Evolutionary conservation across 345 rosid genomes (phyloP).

Genomic region (Punica granatum): DNA sequence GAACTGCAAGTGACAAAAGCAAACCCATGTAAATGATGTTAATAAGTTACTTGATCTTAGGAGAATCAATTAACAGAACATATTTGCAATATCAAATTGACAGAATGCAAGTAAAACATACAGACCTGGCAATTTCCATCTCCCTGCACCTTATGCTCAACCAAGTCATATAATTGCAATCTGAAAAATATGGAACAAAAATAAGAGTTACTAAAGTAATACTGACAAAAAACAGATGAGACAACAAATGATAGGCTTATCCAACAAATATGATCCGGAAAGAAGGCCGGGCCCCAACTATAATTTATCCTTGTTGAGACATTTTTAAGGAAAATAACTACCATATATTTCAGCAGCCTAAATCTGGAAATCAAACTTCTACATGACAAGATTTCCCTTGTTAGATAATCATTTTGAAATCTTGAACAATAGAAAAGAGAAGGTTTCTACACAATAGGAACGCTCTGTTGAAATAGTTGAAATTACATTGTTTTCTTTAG

Average conservation of each 20-base stretch:
- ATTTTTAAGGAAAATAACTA: neutral
- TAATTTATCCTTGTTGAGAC: neutral
- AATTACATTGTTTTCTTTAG: neutral
- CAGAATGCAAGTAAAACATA: conserved; percentile 1
- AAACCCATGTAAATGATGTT: neutral
- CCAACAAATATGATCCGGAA: neutral
- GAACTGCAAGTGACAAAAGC: conserved; percentile 22
- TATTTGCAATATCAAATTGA: neutral
- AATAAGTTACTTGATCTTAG: neutral
- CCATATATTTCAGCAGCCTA: neutral
- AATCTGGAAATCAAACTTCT: neutral
- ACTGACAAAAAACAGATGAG: neutral
- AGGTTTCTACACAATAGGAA: neutral
- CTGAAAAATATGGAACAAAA: conserved; percentile 18
- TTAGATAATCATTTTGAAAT: neutral
- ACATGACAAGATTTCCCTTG: neutral
- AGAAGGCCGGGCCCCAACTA: neutral
- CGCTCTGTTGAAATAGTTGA: neutral
- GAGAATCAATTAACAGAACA: neutral
- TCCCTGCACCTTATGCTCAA: conserved; percentile 62
- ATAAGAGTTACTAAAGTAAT: neutral
- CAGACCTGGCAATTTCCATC: conserved; percentile 82
- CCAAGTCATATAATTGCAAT: conserved; percentile 44
- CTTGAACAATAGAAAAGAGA: neutral
- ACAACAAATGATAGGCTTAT: neutral